Conservation (phyloP, 768 basidiomycete genomes). For the Suillus brevipes region DNA sequence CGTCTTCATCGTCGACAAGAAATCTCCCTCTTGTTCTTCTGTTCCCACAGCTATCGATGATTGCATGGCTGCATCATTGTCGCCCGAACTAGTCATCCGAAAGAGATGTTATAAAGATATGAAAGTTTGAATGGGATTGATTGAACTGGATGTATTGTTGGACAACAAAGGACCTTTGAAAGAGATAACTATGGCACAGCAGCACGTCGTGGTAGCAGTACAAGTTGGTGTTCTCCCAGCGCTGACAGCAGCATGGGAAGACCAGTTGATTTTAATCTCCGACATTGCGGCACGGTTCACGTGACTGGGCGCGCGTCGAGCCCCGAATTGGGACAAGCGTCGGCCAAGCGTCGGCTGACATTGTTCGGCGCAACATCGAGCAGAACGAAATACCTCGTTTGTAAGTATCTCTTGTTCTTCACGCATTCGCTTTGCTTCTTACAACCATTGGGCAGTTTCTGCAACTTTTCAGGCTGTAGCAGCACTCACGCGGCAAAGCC, state of each 20-base stretch:
- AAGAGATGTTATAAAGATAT: slow-evolving; percentile 6
- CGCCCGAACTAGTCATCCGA: slow-evolving; percentile 20
- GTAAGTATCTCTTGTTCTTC: neutral
- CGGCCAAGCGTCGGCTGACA: slow-evolving; percentile 2
- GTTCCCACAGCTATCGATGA: slow-evolving; percentile 8
- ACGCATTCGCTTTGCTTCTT: neutral
- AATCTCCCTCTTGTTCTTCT: slow-evolving; percentile 5
- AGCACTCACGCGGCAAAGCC: neutral
- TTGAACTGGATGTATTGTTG: neutral
- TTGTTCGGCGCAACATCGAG: neutral
- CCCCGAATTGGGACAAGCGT: neutral
- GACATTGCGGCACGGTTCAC: slow-evolving; percentile 15
- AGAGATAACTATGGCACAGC: neutral
- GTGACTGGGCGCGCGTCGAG: slow-evolving; percentile 17
- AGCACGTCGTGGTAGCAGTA: slow-evolving; percentile 29
- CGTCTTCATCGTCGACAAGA: slow-evolving; percentile 3
- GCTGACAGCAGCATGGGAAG: slow-evolving; percentile 21
- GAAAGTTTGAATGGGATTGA: neutral
- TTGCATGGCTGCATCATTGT: slow-evolving; percentile 8
- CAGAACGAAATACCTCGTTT: slow-evolving; percentile 3
- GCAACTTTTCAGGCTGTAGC: neutral
- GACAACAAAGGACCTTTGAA: slow-evolving; percentile 1
- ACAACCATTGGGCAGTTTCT: neutral
- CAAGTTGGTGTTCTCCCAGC: slow-evolving; percentile 20
- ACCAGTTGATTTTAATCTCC: slow-evolving; percentile 20